Evolutionary conservation across 177 flowering plant species (phyloP).

Genomic region (Tripterygium wilfordii): DNA sequence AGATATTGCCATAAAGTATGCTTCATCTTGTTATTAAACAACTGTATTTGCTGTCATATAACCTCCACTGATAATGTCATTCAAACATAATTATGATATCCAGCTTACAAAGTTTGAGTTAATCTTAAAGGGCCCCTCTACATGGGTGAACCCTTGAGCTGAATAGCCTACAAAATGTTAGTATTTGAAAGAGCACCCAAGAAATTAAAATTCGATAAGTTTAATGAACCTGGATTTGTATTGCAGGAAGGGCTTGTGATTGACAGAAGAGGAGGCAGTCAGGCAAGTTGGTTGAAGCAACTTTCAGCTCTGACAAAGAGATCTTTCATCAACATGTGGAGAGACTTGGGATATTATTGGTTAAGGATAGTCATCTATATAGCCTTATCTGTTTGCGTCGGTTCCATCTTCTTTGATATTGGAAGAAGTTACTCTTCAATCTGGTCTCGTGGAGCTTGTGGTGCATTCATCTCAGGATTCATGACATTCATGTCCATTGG

Average conservation of each 20-base stretch:
- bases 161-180: too few species aligned
- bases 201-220: too few species aligned
- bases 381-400: conserved; percentile 47
- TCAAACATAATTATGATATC: too few species aligned
- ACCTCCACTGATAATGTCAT: too few species aligned
- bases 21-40: too few species aligned
- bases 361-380: conserved; percentile 44
- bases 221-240: neutral
- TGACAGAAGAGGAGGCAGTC: conserved; percentile 26
- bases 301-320: conserved; percentile 43
- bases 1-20: too few species aligned
- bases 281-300: conserved; percentile 60
- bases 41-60: too few species aligned
- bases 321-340: conserved; percentile 58
- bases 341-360: conserved; percentile 77
- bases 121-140: too few species aligned
- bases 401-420: conserved; percentile 50
- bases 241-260: conserved; percentile 36
- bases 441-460: conserved; percentile 53
- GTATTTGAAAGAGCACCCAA: too few species aligned
- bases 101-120: too few species aligned
- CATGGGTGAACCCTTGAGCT: too few species aligned
- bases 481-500: conserved; percentile 87
- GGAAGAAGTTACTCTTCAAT: conserved; percentile 53
- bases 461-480: conserved; percentile 62